Base-by-base conservation (phyloP, 768 basidiomycete species). In the Lactarius sanguifluus region DNA sequence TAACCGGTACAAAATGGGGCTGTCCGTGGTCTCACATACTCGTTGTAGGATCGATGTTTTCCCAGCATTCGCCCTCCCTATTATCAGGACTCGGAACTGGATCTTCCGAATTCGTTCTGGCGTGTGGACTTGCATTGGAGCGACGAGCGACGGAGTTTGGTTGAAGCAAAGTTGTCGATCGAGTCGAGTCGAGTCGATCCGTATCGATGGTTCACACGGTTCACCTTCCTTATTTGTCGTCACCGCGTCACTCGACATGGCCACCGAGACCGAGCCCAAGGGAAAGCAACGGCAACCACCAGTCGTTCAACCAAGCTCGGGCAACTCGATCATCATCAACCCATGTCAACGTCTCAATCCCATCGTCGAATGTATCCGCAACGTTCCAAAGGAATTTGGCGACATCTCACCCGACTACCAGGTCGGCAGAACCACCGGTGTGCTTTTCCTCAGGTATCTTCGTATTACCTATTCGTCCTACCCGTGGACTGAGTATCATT, bases 381-480 rank as follows among this genome's bases (percentile, higher is more conserved):
- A 93, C 77, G 91, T 97, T 2, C 86, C 91, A 2, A 96, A 94
- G 77, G 95, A 98, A 75, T 97, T 93, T 72, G 92, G 92, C 0
- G 96, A 98, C 73, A 95, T 98, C 66, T 82, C 90, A 20, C 87
- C 90, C 28, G 97, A 99, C 77, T 99, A 92, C 76, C 95, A 98
- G 75, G 96, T 99, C 20, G 97, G 97, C 25, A 83, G 89, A 25
- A 98, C 96, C 32, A 95, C 94, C 2, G 91, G 95, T 23, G 90
- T 96, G 12, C 77, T 99, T 28, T 99, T 90, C 75, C 83, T 99
- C 62, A 96, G 94, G 97, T 91, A 50, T 64, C 71, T 71, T 43
- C 32, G 12, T 30, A 20, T 30, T 20, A 18, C n/a, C 55, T 25
- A 1, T 38, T 23, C 12, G 20, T 25, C 38, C 2, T 41, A 43